Evolutionary conservation across 2,329 filamentous ascomycete genomes (phyloP).

Genomic region (Sarocladium oryzae): DNA sequence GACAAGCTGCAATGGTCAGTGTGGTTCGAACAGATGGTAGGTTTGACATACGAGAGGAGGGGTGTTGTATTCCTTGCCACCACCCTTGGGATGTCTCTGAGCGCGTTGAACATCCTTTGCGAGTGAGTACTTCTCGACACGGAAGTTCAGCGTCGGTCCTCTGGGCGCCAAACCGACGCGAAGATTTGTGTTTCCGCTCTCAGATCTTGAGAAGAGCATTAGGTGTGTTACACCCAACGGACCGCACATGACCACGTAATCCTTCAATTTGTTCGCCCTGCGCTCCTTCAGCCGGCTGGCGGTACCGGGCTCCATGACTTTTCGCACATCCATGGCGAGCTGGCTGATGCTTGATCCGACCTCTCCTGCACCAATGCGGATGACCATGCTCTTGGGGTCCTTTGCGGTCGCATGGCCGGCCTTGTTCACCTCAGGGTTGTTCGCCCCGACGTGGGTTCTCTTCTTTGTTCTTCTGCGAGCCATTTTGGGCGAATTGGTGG

Average conservation of each 20-base stretch:
- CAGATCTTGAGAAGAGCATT: conserved; percentile 85
- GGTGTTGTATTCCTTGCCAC: conserved; percentile 78
- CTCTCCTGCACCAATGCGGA: conserved; percentile 89
- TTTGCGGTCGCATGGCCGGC: conserved; percentile 57
- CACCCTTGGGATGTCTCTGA: conserved; percentile 74
- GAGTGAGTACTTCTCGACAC: conserved; percentile 90
- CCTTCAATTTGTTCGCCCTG: conserved; percentile 77
- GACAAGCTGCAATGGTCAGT: conserved; percentile 54
- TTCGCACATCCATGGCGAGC: conserved; percentile 81
- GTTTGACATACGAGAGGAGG: conserved; percentile 62
- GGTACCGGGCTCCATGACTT: conserved; percentile 94
- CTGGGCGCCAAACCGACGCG: conserved; percentile 80
- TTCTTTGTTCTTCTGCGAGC: conserved; percentile 79
- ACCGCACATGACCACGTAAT: conserved; percentile 94
- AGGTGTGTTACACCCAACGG: conserved; percentile 90
- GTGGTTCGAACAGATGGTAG: not conserved
- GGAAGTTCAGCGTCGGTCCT: conserved; percentile 88
- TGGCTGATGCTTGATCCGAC: conserved; percentile 89
- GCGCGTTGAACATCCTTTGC: conserved; percentile 84
- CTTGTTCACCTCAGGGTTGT: conserved; percentile 49
- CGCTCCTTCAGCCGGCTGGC: conserved; percentile 85
- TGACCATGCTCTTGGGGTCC: conserved; percentile 94
- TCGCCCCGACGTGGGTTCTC: conserved; percentile 72
- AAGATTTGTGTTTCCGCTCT: conserved; percentile 86
- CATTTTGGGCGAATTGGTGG: conserved; percentile 45